Evolutionary conservation across 2,329 filamentous ascomycete genomes (phyloP).

Genomic region (Claviceps digitariae): DNA sequence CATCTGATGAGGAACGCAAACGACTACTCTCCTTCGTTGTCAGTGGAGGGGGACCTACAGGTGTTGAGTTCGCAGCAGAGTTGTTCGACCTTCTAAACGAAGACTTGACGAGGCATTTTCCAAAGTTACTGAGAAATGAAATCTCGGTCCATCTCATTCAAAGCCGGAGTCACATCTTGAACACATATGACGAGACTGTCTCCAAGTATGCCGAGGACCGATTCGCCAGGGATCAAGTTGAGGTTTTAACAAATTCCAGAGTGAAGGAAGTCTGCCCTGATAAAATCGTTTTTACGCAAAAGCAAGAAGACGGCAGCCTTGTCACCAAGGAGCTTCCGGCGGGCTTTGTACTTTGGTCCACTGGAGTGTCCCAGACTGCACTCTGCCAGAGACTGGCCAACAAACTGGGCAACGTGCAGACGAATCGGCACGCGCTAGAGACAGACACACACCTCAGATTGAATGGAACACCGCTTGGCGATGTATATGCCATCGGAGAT

Average conservation of each 20-base stretch:
- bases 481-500: slow-evolving; percentile 94
- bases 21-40: slow-evolving; percentile 91
- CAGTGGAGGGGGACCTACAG: slow-evolving; percentile 87
- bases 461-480: slow-evolving; percentile 76
- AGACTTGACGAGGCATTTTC: slow-evolving; percentile 72
- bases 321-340: slow-evolving; percentile 89
- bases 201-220: slow-evolving; percentile 85
- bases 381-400: slow-evolving; percentile 64
- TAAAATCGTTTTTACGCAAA: slow-evolving; percentile 80
- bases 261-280: slow-evolving; percentile 80
- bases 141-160: slow-evolving; percentile 97
- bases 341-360: slow-evolving; percentile 97
- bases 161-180: slow-evolving; percentile 85
- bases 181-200: slow-evolving; percentile 93
- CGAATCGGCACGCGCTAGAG: slow-evolving; percentile 81
- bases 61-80: slow-evolving; percentile 95
- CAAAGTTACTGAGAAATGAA: slow-evolving; percentile 83
- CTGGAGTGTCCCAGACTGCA: slow-evolving; percentile 76
- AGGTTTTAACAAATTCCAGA: slow-evolving; percentile 82
- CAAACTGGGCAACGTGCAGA: slow-evolving; percentile 65
- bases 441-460: slow-evolving; percentile 88
- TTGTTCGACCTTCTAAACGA: slow-evolving; percentile 94
- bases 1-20: slow-evolving; percentile 71
- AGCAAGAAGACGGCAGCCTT: slow-evolving; percentile 54
- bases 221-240: slow-evolving; percentile 81